Percentiles rank a stretch among this genome's conserved stretches.
Evolutionary conservation across 768 basidiomycete genomes (phyloP).

Genomic region (Leccinum rimulosum): DNA sequence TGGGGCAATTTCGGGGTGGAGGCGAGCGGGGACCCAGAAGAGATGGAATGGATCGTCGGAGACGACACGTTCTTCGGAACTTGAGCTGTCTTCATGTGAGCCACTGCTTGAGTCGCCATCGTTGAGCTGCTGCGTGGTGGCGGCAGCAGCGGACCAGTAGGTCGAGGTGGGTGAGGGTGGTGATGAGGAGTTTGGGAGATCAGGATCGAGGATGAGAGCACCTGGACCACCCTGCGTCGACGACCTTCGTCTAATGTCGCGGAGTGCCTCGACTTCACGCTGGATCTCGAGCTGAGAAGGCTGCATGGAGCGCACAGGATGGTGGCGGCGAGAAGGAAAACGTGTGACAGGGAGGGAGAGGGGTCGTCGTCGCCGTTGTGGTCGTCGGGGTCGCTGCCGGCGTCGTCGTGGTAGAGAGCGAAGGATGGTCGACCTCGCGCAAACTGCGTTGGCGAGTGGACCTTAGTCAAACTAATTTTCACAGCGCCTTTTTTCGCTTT

Average conservation of each 20-base stretch:
- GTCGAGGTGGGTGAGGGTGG: conserved; percentile 54
- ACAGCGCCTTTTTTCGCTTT: conserved; percentile 4
- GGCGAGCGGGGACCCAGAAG: conserved; percentile 97
- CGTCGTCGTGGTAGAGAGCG: conserved; percentile 7
- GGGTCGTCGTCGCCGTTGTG: conserved; percentile 8
- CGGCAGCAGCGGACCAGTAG: conserved; percentile 45
- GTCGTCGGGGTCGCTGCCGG: conserved; percentile 8
- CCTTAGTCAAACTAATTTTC: conserved; percentile 11
- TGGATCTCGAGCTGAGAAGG: conserved; percentile 84
- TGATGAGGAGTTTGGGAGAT: conserved; percentile 76
- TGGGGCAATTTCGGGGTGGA: conserved; percentile 97
- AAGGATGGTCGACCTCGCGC: background rate
- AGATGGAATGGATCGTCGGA: conserved; percentile 83
- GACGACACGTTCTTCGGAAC: conserved; percentile 32
- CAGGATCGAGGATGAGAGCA: conserved; percentile 84
- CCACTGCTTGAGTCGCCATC: conserved; percentile 46
- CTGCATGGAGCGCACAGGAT: conserved; percentile 43
- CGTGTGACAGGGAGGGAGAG: conserved; percentile 13
- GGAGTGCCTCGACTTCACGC: conserved; percentile 81
- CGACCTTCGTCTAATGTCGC: conserved; percentile 82
- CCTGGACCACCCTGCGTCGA: conserved; percentile 72
- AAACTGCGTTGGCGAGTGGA: conserved; percentile 1
- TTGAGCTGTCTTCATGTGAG: conserved; percentile 40
- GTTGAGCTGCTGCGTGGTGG: conserved; percentile 34
- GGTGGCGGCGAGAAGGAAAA: conserved; percentile 5